Evolutionary conservation across 768 basidiomycete genomes (phyloP), one percentile per base, ranked within the genome.

Genomic region (Serendipita vermifera): DNA sequence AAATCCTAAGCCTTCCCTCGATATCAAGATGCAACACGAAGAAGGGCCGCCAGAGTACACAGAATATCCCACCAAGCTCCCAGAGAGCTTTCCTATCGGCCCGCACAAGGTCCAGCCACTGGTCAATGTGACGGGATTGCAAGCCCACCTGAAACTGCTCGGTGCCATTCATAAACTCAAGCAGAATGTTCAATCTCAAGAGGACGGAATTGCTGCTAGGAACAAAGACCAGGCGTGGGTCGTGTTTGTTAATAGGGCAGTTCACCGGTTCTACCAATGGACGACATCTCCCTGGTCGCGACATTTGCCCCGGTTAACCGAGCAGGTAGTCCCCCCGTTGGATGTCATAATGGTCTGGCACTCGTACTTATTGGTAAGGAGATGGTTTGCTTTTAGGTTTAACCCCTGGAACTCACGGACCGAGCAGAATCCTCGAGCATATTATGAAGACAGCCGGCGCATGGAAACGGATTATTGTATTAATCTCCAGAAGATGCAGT

Each of bases 261-360:
- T 56, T 27, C 15, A 56, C n/a, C 9, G 55, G 17, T 56, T 53
- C 55, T 22, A 15, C 38, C 7, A 7, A 31, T 56, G 55, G 55
- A 24, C 24, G 14, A 14, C 9, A 9, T 11, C 40, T 9, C 11
- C 9, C 26, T 43, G 40, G 40, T 11, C 11, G 9, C 13, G 26
- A 7, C 14, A 14, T 43, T 7, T 26, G 9, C 40, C 40, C 7
- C 9, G 13, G 9, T 26, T 43, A 11, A 22, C 7, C 15, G 57
- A 35, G 29, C 17, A 14, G 35, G 33, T 26, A 17, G 33, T 55
- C 17, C 60, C 56, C 6, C 38, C 59, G 24, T 36, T 60, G 33
- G 61, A 61, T 41, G 57, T 61, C 3, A 22, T 58, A 15, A 61
- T 61, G 61, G 61, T 61, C 15, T 61, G 61, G 61, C 61, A 61